Base-by-base conservation (phyloP, 164 flowering plant genomes). In the Magnolia changhungtana region DNA sequence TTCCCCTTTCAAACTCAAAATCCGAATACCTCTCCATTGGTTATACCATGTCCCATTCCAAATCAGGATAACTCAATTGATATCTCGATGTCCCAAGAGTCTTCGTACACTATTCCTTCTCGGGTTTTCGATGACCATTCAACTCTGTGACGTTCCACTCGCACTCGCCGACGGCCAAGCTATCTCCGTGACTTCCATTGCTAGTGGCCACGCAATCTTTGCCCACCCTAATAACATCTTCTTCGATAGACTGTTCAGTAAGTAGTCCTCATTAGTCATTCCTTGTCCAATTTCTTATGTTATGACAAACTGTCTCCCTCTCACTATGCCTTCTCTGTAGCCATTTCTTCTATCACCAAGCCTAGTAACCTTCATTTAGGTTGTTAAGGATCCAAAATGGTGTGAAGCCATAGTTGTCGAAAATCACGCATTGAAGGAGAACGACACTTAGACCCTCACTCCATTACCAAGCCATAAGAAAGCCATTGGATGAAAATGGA, bases 361-460 rank as follows among this genome's bases (percentile, higher is more conserved):
- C 74, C 37, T 18, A 10, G 21, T 27, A 11, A 23, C 64, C 23
- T 58, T 55, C 31, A 3, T 1, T 1, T 29, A 72, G 24, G 65
- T 65, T 21, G 16, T 72, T 14, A 49, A 74, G 7, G 52, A 51
- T 63, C 69, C 52, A 6, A 59, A 59, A 73, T 61, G 76, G 58
- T 27, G 76, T 8, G 76, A 73, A 1, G 69, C 76, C 52, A 74
- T 74, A 69, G 58, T 27, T 74, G 45, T 3, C 3, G 18, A 74
- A n/a, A 21, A 63, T n/a, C 23, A 18, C 18, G 55, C 69, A 5
- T 27, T 19, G 18, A 69, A 63, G 20, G 55, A 74, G 10, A 64
- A 74, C n/a, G n/a, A 31, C 21, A 61, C 69, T 63, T 74, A 55
- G 76, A 29, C 51, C 24, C 16, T 74, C 24, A 29, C 27, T 8